Evolutionary conservation across 2,329 filamentous ascomycete species (phyloP).

Genomic region (Xylariomycetidae sp.): DNA sequence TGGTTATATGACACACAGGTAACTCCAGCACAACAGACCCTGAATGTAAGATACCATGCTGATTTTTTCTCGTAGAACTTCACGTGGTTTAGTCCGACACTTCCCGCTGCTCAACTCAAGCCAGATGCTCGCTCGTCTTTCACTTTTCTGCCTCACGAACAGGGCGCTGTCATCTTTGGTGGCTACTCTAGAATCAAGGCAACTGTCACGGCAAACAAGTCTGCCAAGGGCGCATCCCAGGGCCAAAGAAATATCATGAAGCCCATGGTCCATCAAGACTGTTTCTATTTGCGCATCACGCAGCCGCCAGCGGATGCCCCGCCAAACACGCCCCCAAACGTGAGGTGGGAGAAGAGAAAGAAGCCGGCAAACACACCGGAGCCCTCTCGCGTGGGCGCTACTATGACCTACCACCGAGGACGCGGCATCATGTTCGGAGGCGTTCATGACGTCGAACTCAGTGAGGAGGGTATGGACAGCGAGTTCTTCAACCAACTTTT

Average conservation of each 20-base stretch:
- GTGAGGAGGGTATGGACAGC: conserved; percentile 90
- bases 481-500: conserved; percentile 93
- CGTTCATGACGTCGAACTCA: conserved; percentile 87
- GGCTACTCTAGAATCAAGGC: conserved; percentile 90
- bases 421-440: conserved; percentile 91
- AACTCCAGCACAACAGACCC: neutral
- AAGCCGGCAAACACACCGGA: conserved; percentile 83
- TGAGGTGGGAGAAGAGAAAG: conserved; percentile 92
- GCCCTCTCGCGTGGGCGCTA: conserved; percentile 78
- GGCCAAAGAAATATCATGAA: conserved; percentile 69
- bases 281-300: conserved; percentile 81
- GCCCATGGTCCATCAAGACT: conserved; percentile 89
- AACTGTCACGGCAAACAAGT: conserved; percentile 53
- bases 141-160: conserved; percentile 83
- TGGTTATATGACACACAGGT: conserved; percentile 85
- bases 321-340: conserved; percentile 58
- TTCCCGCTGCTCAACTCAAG: conserved; percentile 75
- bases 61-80: conserved; percentile 51
- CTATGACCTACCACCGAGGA: conserved; percentile 91
- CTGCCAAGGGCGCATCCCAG: conserved; percentile 54
- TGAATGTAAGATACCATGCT: conserved; percentile 4
- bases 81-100: conserved; percentile 70
- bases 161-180: conserved; percentile 83
- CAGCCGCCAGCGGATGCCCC: conserved; percentile 63
- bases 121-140: conserved; percentile 90